A percentile compares a stretch with the other conserved stretches of the same genome.
phyloP scores from a whole-genome alignment of 2,329 filamentous ascomycete genomes.

The Aspergillus sp. region DNA sequence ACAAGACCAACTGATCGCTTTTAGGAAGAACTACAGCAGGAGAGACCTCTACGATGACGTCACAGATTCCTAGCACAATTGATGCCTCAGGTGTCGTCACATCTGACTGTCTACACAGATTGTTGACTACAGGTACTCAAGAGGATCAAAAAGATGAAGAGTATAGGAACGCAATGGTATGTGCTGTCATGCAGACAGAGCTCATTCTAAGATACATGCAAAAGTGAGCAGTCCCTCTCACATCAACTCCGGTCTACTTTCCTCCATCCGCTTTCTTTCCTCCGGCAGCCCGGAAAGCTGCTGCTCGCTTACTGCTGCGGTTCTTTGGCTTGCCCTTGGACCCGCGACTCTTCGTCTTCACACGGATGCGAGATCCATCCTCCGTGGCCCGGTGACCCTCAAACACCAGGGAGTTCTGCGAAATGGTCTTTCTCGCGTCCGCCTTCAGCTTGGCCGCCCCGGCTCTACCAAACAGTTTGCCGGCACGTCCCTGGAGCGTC shows the following conservation, averaged over 20 bases:
- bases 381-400: conserved; percentile 45
- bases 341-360: conserved; percentile 39
- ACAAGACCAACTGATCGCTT: no score
- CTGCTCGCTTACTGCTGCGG: conserved; percentile 42
- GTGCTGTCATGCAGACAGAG: not conserved
- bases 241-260: conserved; percentile 1
- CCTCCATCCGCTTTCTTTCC: conserved; percentile 21
- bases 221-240: not conserved
- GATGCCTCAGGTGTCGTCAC: not conserved
- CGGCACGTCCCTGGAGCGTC: conserved; percentile 39
- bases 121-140: not conserved
- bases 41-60: not conserved
- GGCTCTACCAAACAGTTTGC: conserved; percentile 37
- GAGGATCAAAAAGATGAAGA: no score
- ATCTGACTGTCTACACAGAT: not conserved
- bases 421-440: conserved; percentile 24
- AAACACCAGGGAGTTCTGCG: conserved; percentile 39
- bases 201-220: conserved; percentile 1
- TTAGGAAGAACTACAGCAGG: not conserved
- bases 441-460: conserved; percentile 36
- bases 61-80: not conserved
- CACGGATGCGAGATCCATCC: conserved; percentile 28
- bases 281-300: conserved; percentile 38
- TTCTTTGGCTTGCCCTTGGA: conserved; percentile 41
- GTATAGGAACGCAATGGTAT: not conserved